Conservation (phyloP, 2,329 filamentous ascomycete genomes). For the Ascochyta koolunga region DNA sequence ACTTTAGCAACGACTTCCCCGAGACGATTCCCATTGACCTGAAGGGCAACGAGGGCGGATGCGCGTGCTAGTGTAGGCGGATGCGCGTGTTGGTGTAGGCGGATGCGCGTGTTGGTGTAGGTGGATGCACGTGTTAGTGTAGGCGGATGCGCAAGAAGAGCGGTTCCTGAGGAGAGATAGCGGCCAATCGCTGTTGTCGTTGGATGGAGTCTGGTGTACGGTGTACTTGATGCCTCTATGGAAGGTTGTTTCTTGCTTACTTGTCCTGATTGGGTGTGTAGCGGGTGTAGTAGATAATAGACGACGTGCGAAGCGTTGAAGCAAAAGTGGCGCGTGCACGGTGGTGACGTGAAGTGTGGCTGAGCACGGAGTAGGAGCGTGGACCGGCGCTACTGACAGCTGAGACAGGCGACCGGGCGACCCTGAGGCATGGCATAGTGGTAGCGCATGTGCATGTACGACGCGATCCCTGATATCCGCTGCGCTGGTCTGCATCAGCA, state of each 20-base stretch:
- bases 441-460: slow-evolving; percentile 12
- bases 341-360: slow-evolving; percentile 28
- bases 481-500: too few relatives aligned
- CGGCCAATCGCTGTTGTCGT: slow-evolving; percentile 7
- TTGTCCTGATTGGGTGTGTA: slow-evolving; percentile 15
- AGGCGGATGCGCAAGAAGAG: slow-evolving; percentile 9
- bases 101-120: slow-evolving; percentile 67
- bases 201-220: slow-evolving; percentile 36
- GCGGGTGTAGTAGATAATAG: slow-evolving; percentile 19
- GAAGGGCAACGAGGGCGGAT: slow-evolving; percentile 90
- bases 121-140: slow-evolving; percentile 67
- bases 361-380: slow-evolving; percentile 20
- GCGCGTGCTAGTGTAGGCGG: slow-evolving; percentile 70
- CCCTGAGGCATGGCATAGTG: slow-evolving; percentile 17
- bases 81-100: slow-evolving; percentile 67
- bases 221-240: slow-evolving; percentile 25
- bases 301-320: neutral
- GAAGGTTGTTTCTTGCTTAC: slow-evolving; percentile 20
- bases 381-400: slow-evolving; percentile 5
- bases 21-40: slow-evolving; percentile 99
- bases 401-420: slow-evolving; percentile 18
- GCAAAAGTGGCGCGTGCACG: slow-evolving; percentile 4
- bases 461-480: neutral
- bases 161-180: slow-evolving; percentile 10
- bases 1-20: slow-evolving; percentile 96